Evolutionary conservation across 768 basidiomycete genomes (phyloP).

Genomic region (Tulasnella sp.): DNA sequence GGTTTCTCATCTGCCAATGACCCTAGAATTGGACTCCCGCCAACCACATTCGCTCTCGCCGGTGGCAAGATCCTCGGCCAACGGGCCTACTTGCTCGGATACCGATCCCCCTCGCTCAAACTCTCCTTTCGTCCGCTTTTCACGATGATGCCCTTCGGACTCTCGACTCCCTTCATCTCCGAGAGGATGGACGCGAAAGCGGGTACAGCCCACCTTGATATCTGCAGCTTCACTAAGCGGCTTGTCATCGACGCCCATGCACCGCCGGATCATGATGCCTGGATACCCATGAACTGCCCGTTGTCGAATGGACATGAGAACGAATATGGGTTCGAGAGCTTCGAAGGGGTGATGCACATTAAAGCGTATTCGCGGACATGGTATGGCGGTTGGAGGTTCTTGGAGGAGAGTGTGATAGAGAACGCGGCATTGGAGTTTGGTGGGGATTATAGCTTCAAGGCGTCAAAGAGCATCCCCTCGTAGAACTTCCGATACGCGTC

Average conservation of each 20-base stretch:
- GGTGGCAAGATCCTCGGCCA: neutral
- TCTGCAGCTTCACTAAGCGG: neutral
- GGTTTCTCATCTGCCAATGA: neutral
- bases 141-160: neutral
- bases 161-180: neutral
- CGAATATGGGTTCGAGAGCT: neutral
- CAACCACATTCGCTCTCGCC: neutral
- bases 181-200: neutral
- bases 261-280: neutral
- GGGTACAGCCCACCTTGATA: neutral
- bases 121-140: neutral
- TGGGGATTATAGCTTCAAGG: neutral
- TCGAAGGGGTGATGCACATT: neutral
- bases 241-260: neutral
- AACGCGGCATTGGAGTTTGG: slow-evolving; percentile 5
- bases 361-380: neutral
- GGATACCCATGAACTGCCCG: neutral
- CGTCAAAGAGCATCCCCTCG: too few relatives aligned
- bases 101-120: neutral
- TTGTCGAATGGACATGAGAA: neutral
- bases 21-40: neutral
- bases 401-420: neutral
- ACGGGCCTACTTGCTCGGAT: neutral
- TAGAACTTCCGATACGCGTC: too few relatives aligned
- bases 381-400: neutral